Percentiles rank a stretch among this genome's conserved stretches.
Conservation (phyloP, 139 green algal species). For the Monoraphidium neglectum region DNA sequence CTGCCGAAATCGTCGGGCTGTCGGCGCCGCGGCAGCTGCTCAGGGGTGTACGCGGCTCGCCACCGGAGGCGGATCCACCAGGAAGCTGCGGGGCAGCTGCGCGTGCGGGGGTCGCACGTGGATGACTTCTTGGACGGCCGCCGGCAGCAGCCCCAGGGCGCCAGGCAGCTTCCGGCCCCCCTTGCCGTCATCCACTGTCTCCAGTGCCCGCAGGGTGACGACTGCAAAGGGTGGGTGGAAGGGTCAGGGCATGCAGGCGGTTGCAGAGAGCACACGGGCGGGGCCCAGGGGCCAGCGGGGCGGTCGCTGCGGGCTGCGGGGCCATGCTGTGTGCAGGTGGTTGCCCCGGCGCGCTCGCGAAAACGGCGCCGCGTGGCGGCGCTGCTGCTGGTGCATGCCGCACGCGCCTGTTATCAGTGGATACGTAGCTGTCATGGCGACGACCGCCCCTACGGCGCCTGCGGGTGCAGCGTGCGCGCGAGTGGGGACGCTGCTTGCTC, state of each 20-base stretch:
- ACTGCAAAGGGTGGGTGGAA: not conserved
- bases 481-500: no score
- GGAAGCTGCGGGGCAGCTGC: no score
- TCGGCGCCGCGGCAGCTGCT: no score
- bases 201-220: slow-evolving; percentile 14
- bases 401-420: slow-evolving; percentile 70
- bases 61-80: not conserved
- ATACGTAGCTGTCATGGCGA: slow-evolving; percentile 65
- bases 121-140: slow-evolving; percentile 18
- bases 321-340: no score
- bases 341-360: no score
- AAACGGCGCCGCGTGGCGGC: not conserved
- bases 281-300: no score
- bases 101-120: slow-evolving; percentile 1
- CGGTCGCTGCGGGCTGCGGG: no score
- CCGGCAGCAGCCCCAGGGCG: slow-evolving; percentile 1
- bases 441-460: slow-evolving; percentile 51
- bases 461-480: no score
- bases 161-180: slow-evolving; percentile 28
- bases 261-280: no score
- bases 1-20: no score
- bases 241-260: not conserved
- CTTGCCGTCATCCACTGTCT: slow-evolving; percentile 5
- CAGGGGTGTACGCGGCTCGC: no score
- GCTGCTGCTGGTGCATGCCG: not conserved